phyloP scores from a whole-genome alignment of 371 early-diverging fungal genomes.

The Syncephalastrum sp. region DNA sequence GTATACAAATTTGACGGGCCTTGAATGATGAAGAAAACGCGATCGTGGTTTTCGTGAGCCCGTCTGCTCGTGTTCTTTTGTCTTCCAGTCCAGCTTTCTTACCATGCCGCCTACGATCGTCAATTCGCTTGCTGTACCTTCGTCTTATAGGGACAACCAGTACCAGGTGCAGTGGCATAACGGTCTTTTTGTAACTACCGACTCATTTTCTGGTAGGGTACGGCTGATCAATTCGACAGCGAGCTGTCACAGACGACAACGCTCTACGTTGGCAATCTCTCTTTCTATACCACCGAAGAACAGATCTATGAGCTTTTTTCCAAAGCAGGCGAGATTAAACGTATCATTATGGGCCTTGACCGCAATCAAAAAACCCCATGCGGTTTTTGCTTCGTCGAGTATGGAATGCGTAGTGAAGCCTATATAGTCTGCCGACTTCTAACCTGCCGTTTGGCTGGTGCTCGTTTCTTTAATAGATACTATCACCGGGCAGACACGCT shows the following conservation, averaged over 20 bases:
- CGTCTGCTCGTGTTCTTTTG: too few species aligned
- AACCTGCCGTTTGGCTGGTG: neutral
- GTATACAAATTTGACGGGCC: too few species aligned
- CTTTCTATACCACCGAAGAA: constrained; percentile 98
- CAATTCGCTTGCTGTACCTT: constrained; percentile 80
- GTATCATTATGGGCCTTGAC: constrained; percentile 99
- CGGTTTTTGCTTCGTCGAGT: constrained; percentile 99
- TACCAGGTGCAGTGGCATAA: constrained; percentile 58
- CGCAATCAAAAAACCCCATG: constrained; percentile 93
- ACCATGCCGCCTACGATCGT: constrained; percentile 41
- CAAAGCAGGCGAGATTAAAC: constrained; percentile 94
- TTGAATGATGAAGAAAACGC: too few species aligned
- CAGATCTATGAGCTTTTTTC: constrained; percentile 97
- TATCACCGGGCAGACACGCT: constrained; percentile 85
- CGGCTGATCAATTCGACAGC: constrained; percentile 63
- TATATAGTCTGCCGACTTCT: neutral
- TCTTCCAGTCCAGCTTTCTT: too few species aligned
- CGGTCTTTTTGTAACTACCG: neutral
- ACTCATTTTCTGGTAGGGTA: constrained; percentile 53
- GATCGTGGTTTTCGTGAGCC: too few species aligned
- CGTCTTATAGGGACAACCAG: constrained; percentile 83
- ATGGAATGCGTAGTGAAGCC: constrained; percentile 24
- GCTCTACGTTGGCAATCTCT: constrained; percentile 97
- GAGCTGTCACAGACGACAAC: constrained; percentile 78
- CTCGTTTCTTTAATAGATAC: constrained; percentile 58